These are phyloP conservation scores for Tilletia caries DNA, from an alignment of 1,284 basidiomycete species.

Conservation along the genomic window DNA sequence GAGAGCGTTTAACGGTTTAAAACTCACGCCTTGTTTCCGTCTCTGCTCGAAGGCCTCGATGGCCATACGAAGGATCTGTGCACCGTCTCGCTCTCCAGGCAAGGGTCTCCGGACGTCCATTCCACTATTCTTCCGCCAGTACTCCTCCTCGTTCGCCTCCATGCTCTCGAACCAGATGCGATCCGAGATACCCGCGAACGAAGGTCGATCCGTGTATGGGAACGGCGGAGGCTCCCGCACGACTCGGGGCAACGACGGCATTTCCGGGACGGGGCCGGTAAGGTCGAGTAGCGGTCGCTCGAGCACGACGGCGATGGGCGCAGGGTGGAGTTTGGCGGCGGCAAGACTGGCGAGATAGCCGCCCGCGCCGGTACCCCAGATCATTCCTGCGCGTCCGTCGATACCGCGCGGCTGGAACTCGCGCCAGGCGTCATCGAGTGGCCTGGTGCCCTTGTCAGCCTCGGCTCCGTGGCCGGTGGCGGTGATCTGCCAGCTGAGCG, in stretches of 20 bases:
- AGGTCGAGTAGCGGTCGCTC: conserved; percentile 9
- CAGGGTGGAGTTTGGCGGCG: neutral
- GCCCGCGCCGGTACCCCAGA: conserved; percentile 7
- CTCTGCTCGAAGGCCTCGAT: conserved; percentile 4
- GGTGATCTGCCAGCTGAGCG: conserved; percentile 9
- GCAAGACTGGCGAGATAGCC: neutral
- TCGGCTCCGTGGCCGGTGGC: conserved; percentile 3
- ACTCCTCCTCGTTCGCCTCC: conserved; percentile 10
- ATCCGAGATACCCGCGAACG: neutral
- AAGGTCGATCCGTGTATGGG: neutral
- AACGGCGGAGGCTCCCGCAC: neutral
- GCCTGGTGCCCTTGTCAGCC: neutral
- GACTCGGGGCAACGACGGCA: neutral
- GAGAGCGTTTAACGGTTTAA: too few relatives aligned
- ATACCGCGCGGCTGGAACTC: conserved; percentile 4
- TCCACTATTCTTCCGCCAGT: neutral
- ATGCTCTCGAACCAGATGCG: neutral
- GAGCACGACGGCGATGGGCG: conserved; percentile 6
- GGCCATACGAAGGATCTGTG: neutral
- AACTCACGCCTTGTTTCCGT: neutral
- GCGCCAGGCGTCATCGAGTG: conserved; percentile 6
- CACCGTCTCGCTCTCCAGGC: neutral
- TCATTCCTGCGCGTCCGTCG: conserved; percentile 6
- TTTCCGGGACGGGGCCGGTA: neutral
- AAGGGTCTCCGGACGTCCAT: conserved; percentile 7